phyloP scores from a whole-genome alignment of 352 stramenopile species.

The Pythium biforme region DNA sequence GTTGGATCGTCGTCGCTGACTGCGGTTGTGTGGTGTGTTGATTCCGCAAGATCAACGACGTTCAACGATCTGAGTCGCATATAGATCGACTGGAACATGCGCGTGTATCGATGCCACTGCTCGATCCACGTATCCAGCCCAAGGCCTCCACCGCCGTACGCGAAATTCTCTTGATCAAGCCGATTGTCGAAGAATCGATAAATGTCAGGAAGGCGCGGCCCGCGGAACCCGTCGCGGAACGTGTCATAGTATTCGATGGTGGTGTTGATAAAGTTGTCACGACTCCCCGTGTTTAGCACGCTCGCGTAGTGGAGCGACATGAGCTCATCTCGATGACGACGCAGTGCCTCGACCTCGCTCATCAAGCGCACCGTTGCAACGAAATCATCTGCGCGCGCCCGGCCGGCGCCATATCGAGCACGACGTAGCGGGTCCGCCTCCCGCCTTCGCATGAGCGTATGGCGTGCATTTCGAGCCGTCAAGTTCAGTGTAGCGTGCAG shows the following conservation, averaged over 20 bases:
- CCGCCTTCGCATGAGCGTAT: neutral
- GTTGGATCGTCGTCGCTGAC: neutral
- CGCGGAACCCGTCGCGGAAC: constrained; percentile 9
- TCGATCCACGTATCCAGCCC: constrained; percentile 16
- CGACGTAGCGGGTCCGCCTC: neutral
- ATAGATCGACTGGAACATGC: constrained; percentile 3
- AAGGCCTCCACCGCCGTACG: constrained; percentile 2
- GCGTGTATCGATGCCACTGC: constrained; percentile 20
- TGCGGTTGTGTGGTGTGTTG: neutral
- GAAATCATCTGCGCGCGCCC: constrained; percentile 3
- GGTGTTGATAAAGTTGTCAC: constrained; percentile 7
- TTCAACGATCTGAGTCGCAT: constrained; percentile 5
- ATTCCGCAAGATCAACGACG: constrained; percentile 1
- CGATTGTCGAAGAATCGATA: constrained; percentile 9
- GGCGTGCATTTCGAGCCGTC: neutral
- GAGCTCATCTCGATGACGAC: constrained; percentile 18
- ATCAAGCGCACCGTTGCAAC: constrained; percentile 5
- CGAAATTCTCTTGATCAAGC: constrained; percentile 6
- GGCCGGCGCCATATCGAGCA: neutral
- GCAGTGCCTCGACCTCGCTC: constrained; percentile 16
- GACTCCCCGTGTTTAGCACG: constrained; percentile 5
- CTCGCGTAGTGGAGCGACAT: constrained; percentile 11
- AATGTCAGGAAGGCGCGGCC: constrained; percentile 10
- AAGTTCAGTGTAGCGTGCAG: neutral
- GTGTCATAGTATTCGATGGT: constrained; percentile 18